Evolutionary conservation across 768 basidiomycete species (phyloP), one percentile per base, ranked within the genome.

Genomic region (Dictyophora rubrovolvata): DNA sequence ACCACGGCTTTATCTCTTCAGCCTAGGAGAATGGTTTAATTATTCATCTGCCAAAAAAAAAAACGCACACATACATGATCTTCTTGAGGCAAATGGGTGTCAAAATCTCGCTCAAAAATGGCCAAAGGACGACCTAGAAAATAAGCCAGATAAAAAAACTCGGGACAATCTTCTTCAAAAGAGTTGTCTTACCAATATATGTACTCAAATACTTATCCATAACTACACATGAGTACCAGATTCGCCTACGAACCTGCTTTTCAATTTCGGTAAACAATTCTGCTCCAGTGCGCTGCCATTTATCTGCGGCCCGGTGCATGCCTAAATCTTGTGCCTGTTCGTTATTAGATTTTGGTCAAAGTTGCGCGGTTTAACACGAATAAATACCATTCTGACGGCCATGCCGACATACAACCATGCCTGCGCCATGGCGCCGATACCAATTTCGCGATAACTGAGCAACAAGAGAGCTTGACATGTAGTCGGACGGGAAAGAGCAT

Each of bases 41-140:
- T 35, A 51, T 60, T 28, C 23, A 54, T 22, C 50, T 35, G 34
- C 63, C 42, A 53, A 54, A 22, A 56, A n/a, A 50, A 18, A 21
- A 52, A 18, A 34, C 36, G n/a, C 57, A 50, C 53, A 56, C 74
- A 60, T 59, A 85, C 86, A 64, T 78, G 73, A 63, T 78, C 76
- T 7, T 80, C 70, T 58, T 77, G 74, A 12, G 85, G 86, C 51
- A 84, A 67, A 49, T 80, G 79, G 1, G 82, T 83, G 66, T 89
- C 85, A 62, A 81, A 87, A 69, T 88, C 86, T 54, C 73, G 74
- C 61, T 87, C 86, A 60, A 80, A 75, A 34, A 89, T 86, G 62
- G 80, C 76, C 48, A 80, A 75, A 6, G 87, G 86, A 20, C 57
- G 57, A 28, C 57, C 57, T 59, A 0, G 9, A 14, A 56, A 33